Conservation (phyloP, 345 rosid genomes). For the Ricinus communis region DNA sequence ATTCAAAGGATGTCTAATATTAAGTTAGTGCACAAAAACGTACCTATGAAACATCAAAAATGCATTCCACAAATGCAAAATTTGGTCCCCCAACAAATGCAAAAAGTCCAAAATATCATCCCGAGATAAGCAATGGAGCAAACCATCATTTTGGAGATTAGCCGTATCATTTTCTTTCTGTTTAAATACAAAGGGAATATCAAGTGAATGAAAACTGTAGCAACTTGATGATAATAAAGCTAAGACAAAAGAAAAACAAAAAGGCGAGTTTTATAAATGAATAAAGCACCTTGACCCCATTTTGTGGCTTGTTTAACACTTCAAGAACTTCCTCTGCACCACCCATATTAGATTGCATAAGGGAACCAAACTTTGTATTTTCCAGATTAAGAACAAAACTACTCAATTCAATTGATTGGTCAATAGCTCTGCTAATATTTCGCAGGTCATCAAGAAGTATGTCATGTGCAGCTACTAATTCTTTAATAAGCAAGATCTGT, state of each 20-base stretch:
- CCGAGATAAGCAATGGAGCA: slow-evolving; percentile 45
- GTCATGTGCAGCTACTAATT: slow-evolving; percentile 62
- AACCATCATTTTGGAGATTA: slow-evolving; percentile 38
- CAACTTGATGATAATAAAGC: not conserved
- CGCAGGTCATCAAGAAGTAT: slow-evolving; percentile 54
- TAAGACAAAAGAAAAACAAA: not conserved
- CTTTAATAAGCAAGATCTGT: slow-evolving; percentile 51
- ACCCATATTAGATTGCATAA: slow-evolving; percentile 37
- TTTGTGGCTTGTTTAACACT: slow-evolving; percentile 51
- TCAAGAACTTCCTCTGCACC: slow-evolving; percentile 39
- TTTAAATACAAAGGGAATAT: slow-evolving; percentile 19
- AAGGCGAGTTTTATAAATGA: not conserved
- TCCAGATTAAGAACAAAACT: slow-evolving; percentile 48
- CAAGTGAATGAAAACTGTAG: slow-evolving; percentile 13
- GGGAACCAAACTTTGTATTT: slow-evolving; percentile 39
- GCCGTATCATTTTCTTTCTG: slow-evolving; percentile 44
- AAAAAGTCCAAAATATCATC: slow-evolving; percentile 52
- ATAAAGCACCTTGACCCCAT: slow-evolving; percentile 64
- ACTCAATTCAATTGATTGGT: slow-evolving; percentile 43
- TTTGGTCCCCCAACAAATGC: slow-evolving; percentile 57
- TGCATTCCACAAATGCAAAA: slow-evolving; percentile 60
- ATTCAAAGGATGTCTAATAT: not conserved
- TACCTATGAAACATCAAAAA: slow-evolving; percentile 88
- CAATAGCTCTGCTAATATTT: slow-evolving; percentile 61
- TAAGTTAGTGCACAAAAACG: not conserved